Evolutionary conservation across 192 early-diverging fungal genomes (phyloP), one percentile per base, ranked within the genome.

Genomic region (Coemansia sp.): DNA sequence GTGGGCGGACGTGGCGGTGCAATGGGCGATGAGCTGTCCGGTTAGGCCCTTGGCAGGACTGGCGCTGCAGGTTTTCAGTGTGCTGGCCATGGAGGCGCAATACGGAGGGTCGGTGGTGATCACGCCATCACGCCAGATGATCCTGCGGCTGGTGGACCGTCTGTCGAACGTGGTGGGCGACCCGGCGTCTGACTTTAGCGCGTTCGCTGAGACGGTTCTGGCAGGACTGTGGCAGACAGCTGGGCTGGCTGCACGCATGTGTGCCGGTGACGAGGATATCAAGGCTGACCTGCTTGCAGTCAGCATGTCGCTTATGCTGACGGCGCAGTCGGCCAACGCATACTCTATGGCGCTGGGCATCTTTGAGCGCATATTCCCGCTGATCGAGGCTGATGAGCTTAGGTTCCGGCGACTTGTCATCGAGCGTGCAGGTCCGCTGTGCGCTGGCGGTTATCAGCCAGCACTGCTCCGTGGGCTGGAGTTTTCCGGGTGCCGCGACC

Each of bases 161-260:
- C 55, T 79, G 38, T 69, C 70, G 10, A 79, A 79, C 22, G 71
- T 79, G 4, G 56, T 79, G 3, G 76, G 71, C 24, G 66, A 79
- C 18, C 47, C 63, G n/a, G 40, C 64, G 0, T 21, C 30, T 2
- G 71, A 70, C 2, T 30, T 73, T 0, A 49, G 44, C 6, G 59
- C 58, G 13, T 79, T 79, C 63, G 55, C 70, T 0, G 71, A 69
- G 12, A 69, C 66, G 0, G 76, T 79, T 0, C 42, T 79, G n/a
- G 62, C 61, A 8, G 71, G 49, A 0, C 30, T 79, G 51, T 60
- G 67, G 14, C 69, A 79, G 43, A 53, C 62, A 0, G 63, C 76
- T 0, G 66, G 41, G 30, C 54, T 72, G 11, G 76, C 63, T 3
- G 71, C 70, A 0, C 59, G 66, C 1, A 66, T 67, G 67, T 64